Evolutionary conservation across 192 early-diverging fungal genomes (phyloP).

Genomic region (Backusella macrospora): DNA sequence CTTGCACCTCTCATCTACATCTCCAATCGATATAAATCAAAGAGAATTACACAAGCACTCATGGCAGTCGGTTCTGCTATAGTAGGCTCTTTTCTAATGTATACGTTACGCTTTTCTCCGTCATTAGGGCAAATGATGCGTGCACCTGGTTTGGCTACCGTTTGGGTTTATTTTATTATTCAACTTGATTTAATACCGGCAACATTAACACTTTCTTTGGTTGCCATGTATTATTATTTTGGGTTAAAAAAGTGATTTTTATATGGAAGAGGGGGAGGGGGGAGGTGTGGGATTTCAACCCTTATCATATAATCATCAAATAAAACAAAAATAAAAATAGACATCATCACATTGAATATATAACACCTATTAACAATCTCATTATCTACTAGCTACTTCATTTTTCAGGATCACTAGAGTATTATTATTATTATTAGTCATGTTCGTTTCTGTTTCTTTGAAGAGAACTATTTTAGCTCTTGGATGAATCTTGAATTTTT

Average conservation of each 20-base stretch:
- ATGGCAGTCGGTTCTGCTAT: constrained; percentile 53
- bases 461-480: too few relatives aligned
- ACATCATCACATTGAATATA: too few relatives aligned
- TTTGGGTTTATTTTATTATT: constrained; percentile 65
- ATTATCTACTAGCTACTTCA: too few relatives aligned
- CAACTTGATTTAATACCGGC: constrained; percentile 55
- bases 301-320: too few relatives aligned
- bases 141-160: constrained; percentile 70
- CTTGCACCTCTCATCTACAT: constrained; percentile 63
- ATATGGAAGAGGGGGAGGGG: too few relatives aligned
- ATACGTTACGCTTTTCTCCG: constrained; percentile 64
- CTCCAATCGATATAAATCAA: constrained; percentile 56
- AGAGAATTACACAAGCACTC: constrained; percentile 46
- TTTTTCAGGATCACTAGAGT: too few relatives aligned
- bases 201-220: constrained; percentile 41
- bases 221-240: constrained; percentile 51
- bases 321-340: too few relatives aligned
- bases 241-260: constrained; percentile 30
- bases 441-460: too few relatives aligned
- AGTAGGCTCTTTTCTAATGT: constrained; percentile 65
- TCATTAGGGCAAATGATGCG: constrained; percentile 73
- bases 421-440: too few relatives aligned
- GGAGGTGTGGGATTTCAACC: too few relatives aligned
- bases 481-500: too few relatives aligned
- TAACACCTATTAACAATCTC: too few relatives aligned